Evolutionary conservation across 2,329 filamentous ascomycete genomes (phyloP), one percentile per base, ranked within the genome.

Genomic region (Trichoderma atrobrunneum): DNA sequence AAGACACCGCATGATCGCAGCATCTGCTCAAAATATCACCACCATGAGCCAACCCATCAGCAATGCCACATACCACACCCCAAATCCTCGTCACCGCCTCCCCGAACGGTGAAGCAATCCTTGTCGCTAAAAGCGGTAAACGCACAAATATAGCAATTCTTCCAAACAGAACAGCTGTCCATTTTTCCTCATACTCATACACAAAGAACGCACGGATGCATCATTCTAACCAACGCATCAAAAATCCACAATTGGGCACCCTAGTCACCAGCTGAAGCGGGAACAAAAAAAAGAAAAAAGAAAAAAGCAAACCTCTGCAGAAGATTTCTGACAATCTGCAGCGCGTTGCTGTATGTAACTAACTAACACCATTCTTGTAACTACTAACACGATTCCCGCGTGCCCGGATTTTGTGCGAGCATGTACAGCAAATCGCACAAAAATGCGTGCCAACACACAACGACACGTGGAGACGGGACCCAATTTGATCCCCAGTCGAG

Each of bases 121-220:
- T 59, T 69, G 66, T 69, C 66, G n/a, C 56, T 61, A 69, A 69
- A n/a, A 61, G 66, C 66, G 66, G 66, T 69, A 69, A 69, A 61
- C 39, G 39, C 61, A 48, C 26, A 48, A n/a, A 48, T 64, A 34
- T n/a, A 60, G 18, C 32, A 4, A 5, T 34, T 21, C n/a, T 28
- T 59, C 11, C n/a, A 30, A 60, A 34, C 57, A 60, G 57, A 60
- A 60, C 57, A 60, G 57, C 57, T 60, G 57, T 60, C 57, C 57
- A 60, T 60, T 60, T n/a, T 60, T 21, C 26, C 16, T 57, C 12
- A 43, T 18, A 10, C 28, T 10, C 28, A 34, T 34, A 24, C 18
- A 59, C 32, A 32, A 26, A 21, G 24, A 24, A 63, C 34, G 60
- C 60, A 48, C 60, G 60, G 60, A 63, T 63, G 60, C 60, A 30